A percentile compares a stretch with the other conserved stretches of the same genome.
Conservation (phyloP, 345 rosid species). For the Euphorbia peplus region DNA sequence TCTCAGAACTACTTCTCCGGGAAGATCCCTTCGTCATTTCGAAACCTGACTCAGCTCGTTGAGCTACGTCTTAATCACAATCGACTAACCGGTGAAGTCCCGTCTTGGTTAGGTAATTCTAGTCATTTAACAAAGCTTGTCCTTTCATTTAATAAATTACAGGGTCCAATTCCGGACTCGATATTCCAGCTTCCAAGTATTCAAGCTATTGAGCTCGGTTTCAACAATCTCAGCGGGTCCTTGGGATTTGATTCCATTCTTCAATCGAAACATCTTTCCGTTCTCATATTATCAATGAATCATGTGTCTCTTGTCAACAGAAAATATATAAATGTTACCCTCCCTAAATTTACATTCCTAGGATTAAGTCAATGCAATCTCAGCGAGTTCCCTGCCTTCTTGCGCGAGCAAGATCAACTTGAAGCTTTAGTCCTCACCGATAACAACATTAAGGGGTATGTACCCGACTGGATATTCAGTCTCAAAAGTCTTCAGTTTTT, state of each 20-base stretch:
- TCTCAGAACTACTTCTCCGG: neutral
- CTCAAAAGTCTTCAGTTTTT: rapidly evolving
- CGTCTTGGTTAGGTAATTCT: constrained; percentile 13
- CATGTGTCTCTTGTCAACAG: neutral
- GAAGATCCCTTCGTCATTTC: neutral
- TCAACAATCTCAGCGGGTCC: constrained; percentile 19
- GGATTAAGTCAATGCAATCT: constrained; percentile 20
- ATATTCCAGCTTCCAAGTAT: constrained; percentile 19
- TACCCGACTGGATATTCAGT: neutral
- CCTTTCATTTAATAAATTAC: constrained; percentile 3
- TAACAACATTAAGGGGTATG: constrained; percentile 8
- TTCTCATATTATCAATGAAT: constrained; percentile 1
- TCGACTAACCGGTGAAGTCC: neutral
- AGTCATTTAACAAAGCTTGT: neutral
- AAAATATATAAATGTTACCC: neutral
- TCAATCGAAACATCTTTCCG: neutral
- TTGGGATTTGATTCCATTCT: constrained; percentile 13
- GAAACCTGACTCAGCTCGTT: neutral
- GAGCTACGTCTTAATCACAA: neutral
- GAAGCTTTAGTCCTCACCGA: neutral
- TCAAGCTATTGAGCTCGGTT: neutral
- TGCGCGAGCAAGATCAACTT: constrained; percentile 5
- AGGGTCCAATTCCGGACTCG: constrained; percentile 21
- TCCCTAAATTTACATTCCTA: neutral
- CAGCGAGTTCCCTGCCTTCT: constrained; percentile 18